phyloP scores from a whole-genome alignment of 1,284 basidiomycete species.

The Trametes pubescens region DNA sequence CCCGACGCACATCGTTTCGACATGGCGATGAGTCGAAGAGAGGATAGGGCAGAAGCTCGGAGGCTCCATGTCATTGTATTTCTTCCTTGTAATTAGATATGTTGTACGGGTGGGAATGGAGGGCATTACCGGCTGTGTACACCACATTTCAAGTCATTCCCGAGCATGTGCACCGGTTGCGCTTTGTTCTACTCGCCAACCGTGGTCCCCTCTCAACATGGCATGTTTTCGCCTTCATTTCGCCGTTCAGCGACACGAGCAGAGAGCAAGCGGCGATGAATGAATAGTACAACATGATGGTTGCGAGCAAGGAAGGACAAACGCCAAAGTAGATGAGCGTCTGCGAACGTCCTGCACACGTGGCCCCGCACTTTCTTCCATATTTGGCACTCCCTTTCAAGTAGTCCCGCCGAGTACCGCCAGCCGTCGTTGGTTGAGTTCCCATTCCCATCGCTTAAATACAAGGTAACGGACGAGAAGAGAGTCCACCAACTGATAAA shows the following conservation, averaged over 20 bases:
- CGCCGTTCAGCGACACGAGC: neutral
- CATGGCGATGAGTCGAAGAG: constrained; percentile 9
- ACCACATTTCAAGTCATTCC: too few species aligned
- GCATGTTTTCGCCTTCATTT: neutral
- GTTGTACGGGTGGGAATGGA: neutral
- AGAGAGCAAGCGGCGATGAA: neutral
- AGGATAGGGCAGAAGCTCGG: too few species aligned
- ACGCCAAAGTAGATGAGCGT: neutral
- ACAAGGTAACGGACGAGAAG: constrained; percentile 13
- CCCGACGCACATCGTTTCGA: constrained; percentile 14
- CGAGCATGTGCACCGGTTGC: neutral
- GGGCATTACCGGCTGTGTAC: neutral
- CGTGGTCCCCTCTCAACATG: neutral
- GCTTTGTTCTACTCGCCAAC: neutral
- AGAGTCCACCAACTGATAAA: constrained; percentile 1
- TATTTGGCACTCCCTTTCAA: constrained; percentile 18
- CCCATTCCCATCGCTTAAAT: constrained; percentile 13
- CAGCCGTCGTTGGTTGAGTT: neutral
- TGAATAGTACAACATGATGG: neutral
- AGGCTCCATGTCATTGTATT: neutral
- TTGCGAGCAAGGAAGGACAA: constrained; percentile 9
- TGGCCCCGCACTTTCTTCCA: constrained; percentile 10
- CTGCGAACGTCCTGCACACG: constrained; percentile 1
- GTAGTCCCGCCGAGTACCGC: neutral
- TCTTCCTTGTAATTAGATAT: neutral